phyloP scores from a whole-genome alignment of 78 protist genomes.

The Goniomonas avonlea region DNA sequence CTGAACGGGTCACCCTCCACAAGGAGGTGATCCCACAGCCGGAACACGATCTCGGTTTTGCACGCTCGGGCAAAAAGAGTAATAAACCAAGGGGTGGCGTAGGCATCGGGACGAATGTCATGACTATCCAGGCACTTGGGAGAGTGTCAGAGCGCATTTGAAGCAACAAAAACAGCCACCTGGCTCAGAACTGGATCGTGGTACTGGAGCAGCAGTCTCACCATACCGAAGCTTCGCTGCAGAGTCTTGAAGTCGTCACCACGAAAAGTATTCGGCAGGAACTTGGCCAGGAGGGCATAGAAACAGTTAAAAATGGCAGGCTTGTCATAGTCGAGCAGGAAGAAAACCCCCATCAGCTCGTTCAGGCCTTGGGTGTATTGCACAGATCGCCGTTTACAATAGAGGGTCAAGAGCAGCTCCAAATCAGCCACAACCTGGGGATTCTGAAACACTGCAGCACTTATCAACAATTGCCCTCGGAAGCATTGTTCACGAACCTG shows the following conservation, averaged over 20 bases:
- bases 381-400: constrained; percentile 12
- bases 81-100: background rate
- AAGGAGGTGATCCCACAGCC: too few relatives aligned
- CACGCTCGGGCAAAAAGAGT: background rate
- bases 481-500: too few relatives aligned
- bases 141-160: too few relatives aligned
- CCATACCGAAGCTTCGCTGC: background rate
- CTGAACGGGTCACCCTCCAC: too few relatives aligned
- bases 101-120: background rate
- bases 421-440: background rate
- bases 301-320: background rate
- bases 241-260: background rate
- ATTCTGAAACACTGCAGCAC: background rate
- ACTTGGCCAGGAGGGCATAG: background rate
- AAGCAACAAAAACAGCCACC: too few relatives aligned
- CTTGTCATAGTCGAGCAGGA: background rate
- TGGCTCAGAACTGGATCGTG: background rate
- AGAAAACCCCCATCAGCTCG: background rate
- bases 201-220: background rate
- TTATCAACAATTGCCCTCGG: too few relatives aligned
- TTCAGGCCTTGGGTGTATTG: constrained; percentile 2
- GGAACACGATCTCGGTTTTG: background rate
- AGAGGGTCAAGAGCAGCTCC: background rate
- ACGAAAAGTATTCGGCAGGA: background rate
- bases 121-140: background rate